Evolutionary conservation across 163 green algal genomes (phyloP), one percentile per base, ranked within the genome.

Genomic region (Chlorella variabilis): DNA sequence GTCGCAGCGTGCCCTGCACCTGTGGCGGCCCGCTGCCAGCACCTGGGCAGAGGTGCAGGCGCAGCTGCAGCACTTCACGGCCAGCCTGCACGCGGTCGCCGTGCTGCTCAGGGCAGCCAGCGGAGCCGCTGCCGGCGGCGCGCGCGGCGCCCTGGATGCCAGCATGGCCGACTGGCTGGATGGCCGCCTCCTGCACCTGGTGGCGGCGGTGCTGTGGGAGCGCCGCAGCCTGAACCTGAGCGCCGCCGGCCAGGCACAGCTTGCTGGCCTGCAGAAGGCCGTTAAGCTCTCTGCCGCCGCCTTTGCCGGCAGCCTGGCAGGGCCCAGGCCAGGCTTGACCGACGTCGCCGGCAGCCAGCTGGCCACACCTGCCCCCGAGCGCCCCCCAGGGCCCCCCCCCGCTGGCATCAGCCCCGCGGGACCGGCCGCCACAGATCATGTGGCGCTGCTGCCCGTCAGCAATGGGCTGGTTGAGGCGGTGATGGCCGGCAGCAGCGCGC

Each of bases 1-100:
- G 41, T 3, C 84, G 7, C 56, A 84, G 66, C 84, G 80, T 18
- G 74, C 86, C 11, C 71, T 85, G 49, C 69, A 34, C 9, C 45
- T 65, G 69, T 23, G 45, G 45, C 11, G 15, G 45, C 69, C 69
- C 3, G 9, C 29, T 25, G 41, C 38, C 25, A 61, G 67, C 41
- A 5, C 41, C 45, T 54, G 45, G 45, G 11, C 11, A 15, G 45
- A 23, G 45, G 45, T 54, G 11, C 11, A 54, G 45, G 11, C 11
- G 11, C 45, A 54, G 11, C 45, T 54, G 45, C 45, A 54, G 15
- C 45, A 54, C 11, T 54, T 54, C 15, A 15, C 15, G 11, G 11
- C 11, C 45, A 15, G 11, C 11, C 45, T 54, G 45, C 45, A 54
- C 45, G 11, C 45, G 45, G 15, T 15, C 15, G 45, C 45, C 11